phyloP scores from a whole-genome alignment of 495 filamentous ascomycete species.

The Hyaloscypha finlandica region DNA sequence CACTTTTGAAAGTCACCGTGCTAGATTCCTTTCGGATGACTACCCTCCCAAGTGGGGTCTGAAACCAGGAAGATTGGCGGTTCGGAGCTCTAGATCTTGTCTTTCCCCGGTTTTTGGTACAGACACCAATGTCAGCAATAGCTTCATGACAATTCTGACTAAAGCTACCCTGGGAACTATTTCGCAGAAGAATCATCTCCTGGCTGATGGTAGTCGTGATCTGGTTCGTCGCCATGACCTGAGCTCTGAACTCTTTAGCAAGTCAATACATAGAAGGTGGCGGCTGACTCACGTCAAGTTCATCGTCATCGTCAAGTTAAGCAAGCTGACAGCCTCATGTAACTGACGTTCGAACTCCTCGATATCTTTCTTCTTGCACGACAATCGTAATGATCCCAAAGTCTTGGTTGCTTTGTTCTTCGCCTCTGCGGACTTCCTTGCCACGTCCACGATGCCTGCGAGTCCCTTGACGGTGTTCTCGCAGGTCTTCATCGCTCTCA shows the following conservation, averaged over 20 bases:
- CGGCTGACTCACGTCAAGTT: constrained; percentile 4
- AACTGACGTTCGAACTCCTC: constrained; percentile 17
- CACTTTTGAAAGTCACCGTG: no score
- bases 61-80: no score
- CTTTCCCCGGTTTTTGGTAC: no score
- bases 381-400: neutral
- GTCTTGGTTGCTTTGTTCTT: neutral
- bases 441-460: neutral
- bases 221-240: neutral
- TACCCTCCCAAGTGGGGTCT: no score
- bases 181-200: neutral
- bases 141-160: neutral
- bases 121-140: no score
- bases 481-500: constrained; percentile 8
- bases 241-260: neutral
- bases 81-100: no score
- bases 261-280: neutral
- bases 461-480: neutral
- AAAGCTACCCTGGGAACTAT: no score
- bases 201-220: neutral
- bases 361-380: constrained; percentile 16
- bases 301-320: constrained; percentile 14
- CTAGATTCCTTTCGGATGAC: no score
- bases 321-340: constrained; percentile 4
- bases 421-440: neutral